A percentile compares a stretch with the other conserved stretches of the same genome.
Conservation (phyloP, 2,329 filamentous ascomycete genomes). For the Fusarium transvaalense region DNA sequence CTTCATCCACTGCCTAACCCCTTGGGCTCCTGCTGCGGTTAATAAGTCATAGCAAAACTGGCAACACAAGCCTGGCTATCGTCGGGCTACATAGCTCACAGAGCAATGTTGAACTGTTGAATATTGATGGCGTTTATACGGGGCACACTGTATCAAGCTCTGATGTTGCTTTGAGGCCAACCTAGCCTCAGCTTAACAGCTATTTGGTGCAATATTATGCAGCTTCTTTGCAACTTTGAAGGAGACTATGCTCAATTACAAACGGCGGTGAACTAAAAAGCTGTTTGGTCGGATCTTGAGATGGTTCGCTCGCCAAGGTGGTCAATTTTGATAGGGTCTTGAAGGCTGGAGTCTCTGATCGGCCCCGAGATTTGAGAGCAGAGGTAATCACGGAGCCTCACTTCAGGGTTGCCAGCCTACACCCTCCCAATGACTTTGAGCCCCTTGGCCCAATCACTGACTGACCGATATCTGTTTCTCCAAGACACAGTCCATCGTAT, state of each 20-base stretch:
- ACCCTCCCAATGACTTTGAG: constrained; percentile 8
- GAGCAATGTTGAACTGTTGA: not conserved
- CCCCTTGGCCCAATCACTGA: constrained; percentile 6
- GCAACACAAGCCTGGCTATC: not conserved
- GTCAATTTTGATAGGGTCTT: constrained; percentile 7
- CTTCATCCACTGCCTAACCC: not conserved
- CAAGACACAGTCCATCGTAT: not conserved
- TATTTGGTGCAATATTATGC: too few species aligned
- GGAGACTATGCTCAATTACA: constrained; percentile 17
- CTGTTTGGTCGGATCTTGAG: not conserved
- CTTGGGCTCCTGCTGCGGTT: not conserved
- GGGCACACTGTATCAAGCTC: not conserved
- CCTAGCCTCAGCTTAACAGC: not conserved
- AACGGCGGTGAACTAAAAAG: constrained; percentile 13
- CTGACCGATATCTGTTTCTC: constrained; percentile 4
- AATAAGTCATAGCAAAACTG: not conserved
- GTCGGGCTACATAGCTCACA: not conserved
- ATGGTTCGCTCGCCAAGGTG: not conserved
- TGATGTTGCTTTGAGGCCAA: constrained; percentile 18
- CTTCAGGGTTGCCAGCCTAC: constrained; percentile 5
- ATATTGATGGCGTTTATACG: not conserved
- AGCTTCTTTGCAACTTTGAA: not conserved
- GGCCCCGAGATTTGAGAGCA: not conserved
- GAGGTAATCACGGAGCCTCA: not conserved
- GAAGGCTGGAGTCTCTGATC: not conserved